Conservation (phyloP, 345 rosid species). For the Ceriops decandra region DNA sequence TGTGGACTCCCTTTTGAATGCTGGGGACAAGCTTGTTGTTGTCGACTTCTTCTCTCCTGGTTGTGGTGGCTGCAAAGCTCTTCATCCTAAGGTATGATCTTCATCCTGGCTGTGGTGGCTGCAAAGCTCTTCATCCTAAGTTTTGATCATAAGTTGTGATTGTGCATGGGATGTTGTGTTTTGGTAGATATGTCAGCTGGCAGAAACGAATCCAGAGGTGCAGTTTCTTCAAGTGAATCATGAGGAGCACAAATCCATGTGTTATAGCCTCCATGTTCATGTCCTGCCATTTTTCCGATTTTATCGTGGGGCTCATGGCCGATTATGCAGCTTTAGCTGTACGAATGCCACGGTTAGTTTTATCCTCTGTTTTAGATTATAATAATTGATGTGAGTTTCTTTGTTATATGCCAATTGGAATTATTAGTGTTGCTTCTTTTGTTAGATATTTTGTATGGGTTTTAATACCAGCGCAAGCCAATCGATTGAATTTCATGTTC, state of each 20-base stretch:
- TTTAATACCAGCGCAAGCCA: too few species aligned
- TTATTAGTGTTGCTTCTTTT: background rate
- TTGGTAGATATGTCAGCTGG: constrained; percentile 74
- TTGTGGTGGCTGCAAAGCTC: constrained; percentile 95
- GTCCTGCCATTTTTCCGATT: constrained; percentile 89
- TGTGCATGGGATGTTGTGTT: constrained; percentile 8
- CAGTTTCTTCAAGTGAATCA: constrained; percentile 85
- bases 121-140: constrained; percentile 89
- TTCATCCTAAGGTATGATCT: constrained; percentile 78
- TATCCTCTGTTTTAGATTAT: background rate
- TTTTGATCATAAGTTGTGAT: background rate
- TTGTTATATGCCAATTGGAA: background rate
- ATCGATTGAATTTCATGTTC: too few species aligned
- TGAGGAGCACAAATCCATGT: constrained; percentile 95
- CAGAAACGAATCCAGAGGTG: constrained; percentile 69
- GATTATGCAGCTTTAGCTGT: constrained; percentile 91
- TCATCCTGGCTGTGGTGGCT: constrained; percentile 59
- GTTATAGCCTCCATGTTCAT: constrained; percentile 86
- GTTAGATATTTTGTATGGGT: background rate
- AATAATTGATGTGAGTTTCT: background rate
- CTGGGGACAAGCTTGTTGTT: constrained; percentile 81
- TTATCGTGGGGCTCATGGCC: constrained; percentile 85
- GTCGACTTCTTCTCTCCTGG: constrained; percentile 97
- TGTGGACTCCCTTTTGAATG: constrained; percentile 56
- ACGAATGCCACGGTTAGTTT: constrained; percentile 91